phyloP scores from a whole-genome alignment of 2,329 filamentous ascomycete genomes.

The Colletotrichum graminicola region DNA sequence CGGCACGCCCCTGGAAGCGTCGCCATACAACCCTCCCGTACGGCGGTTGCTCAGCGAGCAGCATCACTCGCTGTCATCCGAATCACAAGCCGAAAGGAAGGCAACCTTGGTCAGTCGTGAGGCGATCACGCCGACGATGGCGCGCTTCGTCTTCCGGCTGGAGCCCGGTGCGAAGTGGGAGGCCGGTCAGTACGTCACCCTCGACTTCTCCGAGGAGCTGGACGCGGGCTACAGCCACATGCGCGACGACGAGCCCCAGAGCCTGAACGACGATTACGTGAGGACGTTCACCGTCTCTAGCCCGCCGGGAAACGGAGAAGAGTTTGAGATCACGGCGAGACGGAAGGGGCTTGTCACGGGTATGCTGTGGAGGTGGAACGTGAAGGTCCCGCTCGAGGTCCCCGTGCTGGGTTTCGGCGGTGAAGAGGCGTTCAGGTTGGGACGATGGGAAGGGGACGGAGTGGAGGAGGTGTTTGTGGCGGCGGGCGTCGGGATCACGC shows the following conservation, averaged over 20 bases:
- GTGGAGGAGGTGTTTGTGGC: constrained; percentile 72
- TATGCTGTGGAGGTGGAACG: constrained; percentile 71
- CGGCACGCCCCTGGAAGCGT: constrained; percentile 68
- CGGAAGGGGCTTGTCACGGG: constrained; percentile 77
- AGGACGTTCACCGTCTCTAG: constrained; percentile 87
- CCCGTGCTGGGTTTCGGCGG: constrained; percentile 82
- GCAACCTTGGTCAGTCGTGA: constrained; percentile 72
- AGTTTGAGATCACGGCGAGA: constrained; percentile 78
- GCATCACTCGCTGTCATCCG: not conserved
- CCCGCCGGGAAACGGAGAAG: constrained; percentile 55
- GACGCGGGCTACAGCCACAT: constrained; percentile 85
- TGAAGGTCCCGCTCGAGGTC: constrained; percentile 68
- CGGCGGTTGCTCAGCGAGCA: constrained; percentile 72
- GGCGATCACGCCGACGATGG: constrained; percentile 74
- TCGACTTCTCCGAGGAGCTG: constrained; percentile 78
- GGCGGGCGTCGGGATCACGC: constrained; percentile 87
- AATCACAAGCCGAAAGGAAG: constrained; percentile 30
- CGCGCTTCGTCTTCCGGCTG: constrained; percentile 69
- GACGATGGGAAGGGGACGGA: constrained; percentile 34
- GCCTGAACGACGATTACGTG: constrained; percentile 86
- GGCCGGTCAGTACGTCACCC: constrained; percentile 81
- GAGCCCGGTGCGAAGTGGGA: constrained; percentile 60
- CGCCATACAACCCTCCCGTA: constrained; percentile 84
- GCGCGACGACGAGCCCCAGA: constrained; percentile 82
- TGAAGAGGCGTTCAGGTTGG: constrained; percentile 56